phyloP scores from a whole-genome alignment of 1,284 basidiomycete genomes.

The Coriolopsis trogii region DNA sequence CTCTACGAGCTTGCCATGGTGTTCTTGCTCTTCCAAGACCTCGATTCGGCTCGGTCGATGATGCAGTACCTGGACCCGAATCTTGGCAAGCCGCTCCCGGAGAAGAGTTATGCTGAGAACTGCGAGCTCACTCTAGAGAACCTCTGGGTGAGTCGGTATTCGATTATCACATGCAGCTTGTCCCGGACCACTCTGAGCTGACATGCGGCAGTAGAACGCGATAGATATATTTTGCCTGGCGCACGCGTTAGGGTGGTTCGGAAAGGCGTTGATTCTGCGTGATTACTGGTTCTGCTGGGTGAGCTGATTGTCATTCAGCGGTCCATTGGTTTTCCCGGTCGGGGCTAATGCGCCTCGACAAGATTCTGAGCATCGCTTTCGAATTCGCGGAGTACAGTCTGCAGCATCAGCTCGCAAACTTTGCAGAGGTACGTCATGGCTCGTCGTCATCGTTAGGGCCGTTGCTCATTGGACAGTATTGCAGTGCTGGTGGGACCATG shows the following conservation, averaged over 20 bases:
- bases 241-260: constrained; percentile 84
- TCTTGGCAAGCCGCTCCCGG: constrained; percentile 73
- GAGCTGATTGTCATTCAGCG: constrained; percentile 25
- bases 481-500: constrained; percentile 90
- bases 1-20: constrained; percentile 81
- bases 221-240: constrained; percentile 84
- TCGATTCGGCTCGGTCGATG: constrained; percentile 75
- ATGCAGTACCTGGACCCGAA: constrained; percentile 75
- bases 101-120: constrained; percentile 83
- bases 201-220: constrained; percentile 53
- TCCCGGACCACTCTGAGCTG: too few relatives aligned
- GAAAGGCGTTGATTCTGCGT: constrained; percentile 81
- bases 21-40: constrained; percentile 82
- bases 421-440: constrained; percentile 65
- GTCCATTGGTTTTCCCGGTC: constrained; percentile 2
- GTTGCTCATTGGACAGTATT: constrained; percentile 15
- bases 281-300: constrained; percentile 93
- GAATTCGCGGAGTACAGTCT: constrained; percentile 85
- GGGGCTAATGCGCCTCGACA: constrained; percentile 3
- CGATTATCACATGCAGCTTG: too few relatives aligned
- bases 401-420: constrained; percentile 82
- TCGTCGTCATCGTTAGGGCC: constrained; percentile 14
- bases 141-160: constrained; percentile 70
- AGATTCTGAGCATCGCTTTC: constrained; percentile 86
- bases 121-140: constrained; percentile 66